A percentile compares a stretch with the other conserved stretches of the same genome.
These are phyloP conservation scores for Zanthoxylum bungeanum DNA, from an alignment of 345 rosid genomes.

Conservation along the genomic window DNA sequence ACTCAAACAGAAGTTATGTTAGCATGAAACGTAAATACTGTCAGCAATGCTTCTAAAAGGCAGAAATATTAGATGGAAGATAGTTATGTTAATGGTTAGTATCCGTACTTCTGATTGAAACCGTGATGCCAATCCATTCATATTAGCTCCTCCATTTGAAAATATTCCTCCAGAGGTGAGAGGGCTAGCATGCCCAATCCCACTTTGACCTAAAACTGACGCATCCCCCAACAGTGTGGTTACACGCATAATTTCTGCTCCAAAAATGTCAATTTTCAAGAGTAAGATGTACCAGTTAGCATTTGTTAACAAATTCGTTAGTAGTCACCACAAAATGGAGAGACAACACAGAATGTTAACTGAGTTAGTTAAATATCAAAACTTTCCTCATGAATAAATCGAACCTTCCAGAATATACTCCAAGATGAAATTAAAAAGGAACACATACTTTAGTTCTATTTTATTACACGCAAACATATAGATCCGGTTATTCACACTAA, in stretches of 20 bases:
- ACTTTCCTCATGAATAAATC: constrained; percentile 25
- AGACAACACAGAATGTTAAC: constrained; percentile 51
- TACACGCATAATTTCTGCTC: constrained; percentile 98
- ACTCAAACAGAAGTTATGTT: constrained; percentile 52
- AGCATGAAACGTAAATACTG: constrained; percentile 39
- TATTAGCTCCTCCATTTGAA: constrained; percentile 93
- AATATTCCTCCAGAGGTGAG: constrained; percentile 85
- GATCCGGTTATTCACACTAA: neutral
- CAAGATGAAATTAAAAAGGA: constrained; percentile 19
- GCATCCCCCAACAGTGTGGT: constrained; percentile 99
- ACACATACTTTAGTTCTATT: constrained; percentile 6
- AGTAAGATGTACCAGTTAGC: constrained; percentile 94
- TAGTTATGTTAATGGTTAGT: constrained; percentile 98
- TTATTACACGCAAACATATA: neutral
- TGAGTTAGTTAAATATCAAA: constrained; percentile 46
- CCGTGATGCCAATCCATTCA: constrained; percentile 88
- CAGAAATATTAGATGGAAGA: constrained; percentile 60
- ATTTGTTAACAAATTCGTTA: constrained; percentile 64
- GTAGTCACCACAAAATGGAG: constrained; percentile 56
- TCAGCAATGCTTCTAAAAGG: constrained; percentile 52
- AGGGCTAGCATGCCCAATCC: constrained; percentile 95
- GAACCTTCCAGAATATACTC: constrained; percentile 23
- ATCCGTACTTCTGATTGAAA: constrained; percentile 99
- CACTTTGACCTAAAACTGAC: constrained; percentile 95
- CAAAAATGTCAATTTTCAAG: constrained; percentile 97